These are phyloP conservation scores for Rhynchospora breviuscula DNA, from an alignment of 176 grass and related monocot species.

Conservation along the genomic window DNA sequence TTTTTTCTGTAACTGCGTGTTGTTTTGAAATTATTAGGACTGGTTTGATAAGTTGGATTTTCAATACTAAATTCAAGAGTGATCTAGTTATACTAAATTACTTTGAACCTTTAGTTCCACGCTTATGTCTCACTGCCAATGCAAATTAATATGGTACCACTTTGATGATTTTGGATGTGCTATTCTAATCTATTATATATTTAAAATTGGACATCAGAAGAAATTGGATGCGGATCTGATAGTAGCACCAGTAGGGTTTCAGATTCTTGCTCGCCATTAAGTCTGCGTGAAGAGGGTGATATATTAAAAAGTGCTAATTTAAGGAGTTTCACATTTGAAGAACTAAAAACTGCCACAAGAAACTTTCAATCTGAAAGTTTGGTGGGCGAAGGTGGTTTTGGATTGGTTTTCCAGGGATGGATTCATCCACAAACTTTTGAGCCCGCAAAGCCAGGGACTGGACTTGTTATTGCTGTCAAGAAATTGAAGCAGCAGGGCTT, in stretches of 20 bases:
- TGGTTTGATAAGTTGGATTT: neutral
- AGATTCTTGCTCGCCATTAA: neutral
- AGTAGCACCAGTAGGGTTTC: neutral
- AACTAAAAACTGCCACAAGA: constrained; percentile 36
- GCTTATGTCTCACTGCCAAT: no score
- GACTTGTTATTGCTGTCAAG: no score
- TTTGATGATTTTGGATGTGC: no score
- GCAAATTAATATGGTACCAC: no score
- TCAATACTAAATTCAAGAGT: neutral
- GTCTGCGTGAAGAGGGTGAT: neutral
- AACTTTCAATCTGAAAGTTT: constrained; percentile 46
- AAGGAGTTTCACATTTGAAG: constrained; percentile 40
- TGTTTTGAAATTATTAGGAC: neutral
- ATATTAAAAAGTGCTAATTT: constrained; percentile 7
- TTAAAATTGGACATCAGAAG: neutral
- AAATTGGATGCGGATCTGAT: neutral
- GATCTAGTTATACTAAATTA: neutral
- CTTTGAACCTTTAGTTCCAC: no score
- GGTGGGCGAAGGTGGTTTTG: constrained; percentile 65
- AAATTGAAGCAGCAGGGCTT: no score
- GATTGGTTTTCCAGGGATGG: constrained; percentile 61
- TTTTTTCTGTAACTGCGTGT: no score
- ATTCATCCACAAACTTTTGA: no score
- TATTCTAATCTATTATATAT: neutral
- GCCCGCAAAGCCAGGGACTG: no score